Base-by-base conservation (phyloP, 2,329 filamentous ascomycete species). In the Stemphylium beticola region DNA sequence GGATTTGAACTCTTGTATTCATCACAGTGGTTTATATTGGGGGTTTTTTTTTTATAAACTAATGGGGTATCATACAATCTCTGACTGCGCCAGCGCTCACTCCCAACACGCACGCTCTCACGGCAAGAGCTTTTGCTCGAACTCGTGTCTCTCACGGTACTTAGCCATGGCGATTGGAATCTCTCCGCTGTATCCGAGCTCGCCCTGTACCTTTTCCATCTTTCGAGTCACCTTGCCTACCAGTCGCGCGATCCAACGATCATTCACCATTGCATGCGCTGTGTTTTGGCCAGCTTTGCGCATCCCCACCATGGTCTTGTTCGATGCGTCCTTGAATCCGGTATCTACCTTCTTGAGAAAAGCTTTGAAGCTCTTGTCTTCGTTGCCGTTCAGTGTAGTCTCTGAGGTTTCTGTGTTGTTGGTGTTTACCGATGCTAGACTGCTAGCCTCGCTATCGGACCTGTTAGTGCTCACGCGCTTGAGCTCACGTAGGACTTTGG, bases 161-260 rank as follows among this genome's bases (percentile, higher is more conserved):
- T 71, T 66, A 34, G 63, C 74, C 49, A 82, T 58, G 8, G 72
- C 53, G 12, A 83, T 73, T 0, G 80, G 77, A 18, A 84, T 75
- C 18, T 77, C 74, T 2, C 77, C 79, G 46, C 76, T 78, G 58
- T 83, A 84, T 1, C 81, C 82, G 1, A 82, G 66, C 66, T 83
- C 81, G 0, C 81, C 81, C 53, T 79, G 77, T 31, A 77, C 78
- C 20, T 73, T 76, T 67, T 82, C 80, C 45, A 83, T 53, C 63
- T 79, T 82, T 55, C 70, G 73, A 52, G 79, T 81, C 4, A 81
- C 69, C 57, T 80, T 83, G 4, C 82, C 81, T 0, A 84, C 80
- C 58, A 84, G 62, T 64, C 78, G 80, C 32, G 81, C 81, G 61
- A 84, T 83, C 81, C 81, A 84, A 17, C 79, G 72, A 62, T 84